Evolutionary conservation across 2,329 filamentous ascomycete species (phyloP).

Genomic region (Fusarium kyushuense): DNA sequence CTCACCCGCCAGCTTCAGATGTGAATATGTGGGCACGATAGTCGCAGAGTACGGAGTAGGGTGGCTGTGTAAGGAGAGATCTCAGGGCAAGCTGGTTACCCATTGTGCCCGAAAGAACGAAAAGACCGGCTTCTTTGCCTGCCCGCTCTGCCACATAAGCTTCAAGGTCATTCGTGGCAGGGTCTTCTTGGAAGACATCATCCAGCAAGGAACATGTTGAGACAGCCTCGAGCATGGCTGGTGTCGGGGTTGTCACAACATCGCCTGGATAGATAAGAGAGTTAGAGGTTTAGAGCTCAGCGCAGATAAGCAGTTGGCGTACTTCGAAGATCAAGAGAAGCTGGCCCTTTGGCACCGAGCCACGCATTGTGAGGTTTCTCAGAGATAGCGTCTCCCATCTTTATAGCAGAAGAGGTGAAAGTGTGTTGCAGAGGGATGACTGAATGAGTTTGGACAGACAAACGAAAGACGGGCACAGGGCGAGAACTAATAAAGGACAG

Average conservation of each 20-base stretch:
- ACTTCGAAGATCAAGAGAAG: conserved; percentile 58
- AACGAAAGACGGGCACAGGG: background rate
- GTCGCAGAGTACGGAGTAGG: conserved; percentile 84
- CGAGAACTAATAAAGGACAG: background rate
- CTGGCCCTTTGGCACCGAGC: conserved; percentile 55
- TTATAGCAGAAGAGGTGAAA: conserved; percentile 27
- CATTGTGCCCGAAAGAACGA: conserved; percentile 93
- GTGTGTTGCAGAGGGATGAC: conserved; percentile 3
- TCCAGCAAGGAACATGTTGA: conserved; percentile 80
- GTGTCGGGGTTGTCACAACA: conserved; percentile 77
- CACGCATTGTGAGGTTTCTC: conserved; percentile 50
- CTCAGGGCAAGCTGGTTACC: conserved; percentile 89
- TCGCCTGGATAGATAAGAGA: conserved; percentile 53
- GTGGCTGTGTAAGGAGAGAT: conserved; percentile 81
- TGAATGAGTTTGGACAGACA: background rate
- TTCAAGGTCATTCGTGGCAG: conserved; percentile 82
- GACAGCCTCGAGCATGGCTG: conserved; percentile 85
- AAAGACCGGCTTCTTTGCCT: conserved; percentile 79
- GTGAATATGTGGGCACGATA: conserved; percentile 80
- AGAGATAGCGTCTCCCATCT: conserved; percentile 33
- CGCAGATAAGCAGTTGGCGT: conserved; percentile 15
- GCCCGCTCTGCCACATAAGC: conserved; percentile 77
- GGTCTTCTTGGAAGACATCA: conserved; percentile 85
- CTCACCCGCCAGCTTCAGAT: conserved; percentile 72
- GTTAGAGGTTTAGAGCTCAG: conserved; percentile 33